Evolutionary conservation across 2,329 filamentous ascomycete species (phyloP), one percentile per base, ranked within the genome.

Genomic region (Hyphodiscus sp.): DNA sequence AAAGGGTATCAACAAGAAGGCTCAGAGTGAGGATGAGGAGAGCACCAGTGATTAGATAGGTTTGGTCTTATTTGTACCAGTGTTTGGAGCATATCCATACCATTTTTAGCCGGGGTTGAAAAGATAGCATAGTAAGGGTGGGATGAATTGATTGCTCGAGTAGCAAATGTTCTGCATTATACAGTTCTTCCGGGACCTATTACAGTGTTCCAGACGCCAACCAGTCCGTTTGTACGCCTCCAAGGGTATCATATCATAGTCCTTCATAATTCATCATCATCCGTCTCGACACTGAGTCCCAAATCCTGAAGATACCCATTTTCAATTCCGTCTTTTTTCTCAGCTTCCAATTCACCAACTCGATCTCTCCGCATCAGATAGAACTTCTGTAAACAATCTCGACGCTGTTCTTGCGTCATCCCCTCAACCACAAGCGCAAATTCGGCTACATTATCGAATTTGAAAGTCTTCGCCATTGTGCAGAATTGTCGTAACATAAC

Each of bases 381-480:
- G 70, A 96, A 97, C 2, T 74, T 74, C 53, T 95, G 87, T 23
- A 97, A 73, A 69, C 83, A 91, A 60, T 86, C 83, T 57, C 87
- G 79, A 64, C 92, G 74, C 71, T 94, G 79, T 65, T 87, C 88
- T 68, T 92, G 88, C 45, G 88, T 95, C 89, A 91, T 95, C 15
- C 84, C 81, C 70, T 97, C 94, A 2, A 97, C 91, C 15, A 91
- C 83, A 41, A 96, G 74, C 2, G 91, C 94, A 76, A 97, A 97
- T 57, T 94, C 87, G 0, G 83, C 87, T 1, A 86, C 84, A 66
- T 81, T 85, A 1, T 78, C 74, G 66, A 90, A 95, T 0, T 89
- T 89, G 68, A 90, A 88, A 51, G 82, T 81, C 63, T 77, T 79
- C 1, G 91, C 89, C 89, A 97, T 96, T 23, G 85, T 87, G 70